Evolutionary conservation across 2,329 filamentous ascomycete genomes (phyloP), one percentile per base, ranked within the genome.

Genomic region (Arthrobotrys sinensis): DNA sequence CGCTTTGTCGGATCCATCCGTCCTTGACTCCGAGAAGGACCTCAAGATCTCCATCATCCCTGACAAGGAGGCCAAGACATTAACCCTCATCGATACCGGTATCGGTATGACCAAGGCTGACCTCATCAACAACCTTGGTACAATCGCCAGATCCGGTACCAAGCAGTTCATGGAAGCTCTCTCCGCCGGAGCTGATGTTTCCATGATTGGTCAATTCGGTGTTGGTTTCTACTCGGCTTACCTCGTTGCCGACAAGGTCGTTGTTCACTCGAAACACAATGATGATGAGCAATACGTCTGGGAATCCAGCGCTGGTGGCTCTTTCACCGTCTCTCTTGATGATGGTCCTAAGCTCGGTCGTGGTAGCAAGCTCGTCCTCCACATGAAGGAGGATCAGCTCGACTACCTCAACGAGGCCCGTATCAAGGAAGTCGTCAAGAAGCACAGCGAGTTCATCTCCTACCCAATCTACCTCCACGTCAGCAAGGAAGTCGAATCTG

Each of bases 111-210:
- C 96, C 90, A 99, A 99, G 90, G 94, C 96, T 89, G 96, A 99
- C 86, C 91, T 99, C 81, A 95, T 99, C 89, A 99, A 99, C 92
- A 99, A 99, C 90, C 91, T 99, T 82, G 96, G 96, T 89, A 99
- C 96, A 83, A 99, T 99, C 86, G 96, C 96, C 85, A 94, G 96
- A 85, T 99, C 96, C 80, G 96, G 96, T 82, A 99, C 96, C 87
- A 99, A 99, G 91, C 96, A 98, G 89, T 99, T 99, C 88, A 99
- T 99, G 96, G 96, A 99, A 90, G 96, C 96, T 81, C 91, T 99
- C 83, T 95, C 94, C 83, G 96, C 96, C 82, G 96, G 96, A 89
- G 96, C 96, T 85, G 96, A 99, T 87, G 96, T 99, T 83, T 98
- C 96, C 88, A 98, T 99, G 96, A 99, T 99, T 86, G 96, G 96